A percentile compares a stretch with the other conserved stretches of the same genome.
Conservation (phyloP, 495 filamentous ascomycete species). For the Penicillium herquei region DNA sequence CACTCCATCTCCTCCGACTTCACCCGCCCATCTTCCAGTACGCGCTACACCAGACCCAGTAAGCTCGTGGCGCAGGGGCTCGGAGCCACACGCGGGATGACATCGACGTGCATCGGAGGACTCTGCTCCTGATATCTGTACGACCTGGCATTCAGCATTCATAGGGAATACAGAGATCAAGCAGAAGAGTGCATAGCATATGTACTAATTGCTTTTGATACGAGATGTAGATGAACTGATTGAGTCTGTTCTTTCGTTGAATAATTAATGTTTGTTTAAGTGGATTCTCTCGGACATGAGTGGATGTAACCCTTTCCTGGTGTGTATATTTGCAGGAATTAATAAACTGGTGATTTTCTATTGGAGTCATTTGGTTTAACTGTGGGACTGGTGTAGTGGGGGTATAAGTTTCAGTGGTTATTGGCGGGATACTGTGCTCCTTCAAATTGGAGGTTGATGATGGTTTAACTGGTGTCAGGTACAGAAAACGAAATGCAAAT, state of each 20-base stretch:
- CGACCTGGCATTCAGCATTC: not conserved
- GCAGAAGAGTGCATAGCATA: too few species aligned
- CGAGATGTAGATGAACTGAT: too few species aligned
- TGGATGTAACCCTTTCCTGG: not conserved
- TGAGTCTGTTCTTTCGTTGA: too few species aligned
- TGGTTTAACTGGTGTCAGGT: not conserved
- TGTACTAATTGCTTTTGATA: too few species aligned
- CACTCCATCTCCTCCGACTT: not conserved
- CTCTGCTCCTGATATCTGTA: conserved; percentile 13
- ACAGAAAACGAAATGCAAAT: not conserved
- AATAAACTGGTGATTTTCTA: not conserved
- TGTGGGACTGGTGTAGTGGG: not conserved
- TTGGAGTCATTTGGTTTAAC: not conserved
- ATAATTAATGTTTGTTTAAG: not conserved
- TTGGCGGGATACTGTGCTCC: conserved; percentile 1
- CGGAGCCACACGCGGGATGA: conserved; percentile 25
- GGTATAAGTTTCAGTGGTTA: not conserved
- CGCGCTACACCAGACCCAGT: not conserved
- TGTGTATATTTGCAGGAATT: not conserved
- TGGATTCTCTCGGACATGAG: not conserved
- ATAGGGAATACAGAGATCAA: too few species aligned
- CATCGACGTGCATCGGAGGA: conserved; percentile 23
- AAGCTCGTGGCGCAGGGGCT: conserved; percentile 21
- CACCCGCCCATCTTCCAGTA: not conserved
- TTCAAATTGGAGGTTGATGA: not conserved